These are phyloP conservation scores for Lunasporangiospora selenospora DNA, from an alignment of 192 early-diverging fungal genomes.

Conservation along the genomic window DNA sequence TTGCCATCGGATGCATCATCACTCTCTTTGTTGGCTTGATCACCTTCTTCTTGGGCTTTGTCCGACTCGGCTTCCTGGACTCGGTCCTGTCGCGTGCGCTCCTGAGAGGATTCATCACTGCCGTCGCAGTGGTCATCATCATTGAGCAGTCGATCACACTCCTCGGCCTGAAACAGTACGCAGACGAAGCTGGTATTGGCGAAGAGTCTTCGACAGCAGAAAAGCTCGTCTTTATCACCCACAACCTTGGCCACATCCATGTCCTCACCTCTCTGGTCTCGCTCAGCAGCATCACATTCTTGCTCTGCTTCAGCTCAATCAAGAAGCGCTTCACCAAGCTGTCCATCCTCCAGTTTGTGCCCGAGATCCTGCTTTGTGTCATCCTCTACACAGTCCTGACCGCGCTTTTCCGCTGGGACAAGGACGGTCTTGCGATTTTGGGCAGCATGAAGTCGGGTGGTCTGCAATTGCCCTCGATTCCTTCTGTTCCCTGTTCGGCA, in stretches of 20 bases:
- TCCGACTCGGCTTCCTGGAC: constrained; percentile 98
- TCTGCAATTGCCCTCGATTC: constrained; percentile 66
- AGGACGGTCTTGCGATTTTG: constrained; percentile 77
- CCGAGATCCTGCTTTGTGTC: constrained; percentile 92
- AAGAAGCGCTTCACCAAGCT: constrained; percentile 61
- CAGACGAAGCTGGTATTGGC: constrained; percentile 54
- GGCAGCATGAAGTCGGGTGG: constrained; percentile 74
- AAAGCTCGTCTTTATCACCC: constrained; percentile 72
- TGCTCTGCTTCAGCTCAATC: constrained; percentile 61
- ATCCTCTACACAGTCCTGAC: constrained; percentile 75
- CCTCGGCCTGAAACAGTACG: constrained; percentile 62
- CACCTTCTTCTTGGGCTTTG: constrained; percentile 92
- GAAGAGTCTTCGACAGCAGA: constrained; percentile 83
- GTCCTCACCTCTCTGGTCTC: constrained; percentile 75
- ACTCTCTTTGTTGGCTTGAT: constrained; percentile 91
- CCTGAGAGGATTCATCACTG: constrained; percentile 95
- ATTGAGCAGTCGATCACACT: constrained; percentile 86
- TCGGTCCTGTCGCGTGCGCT: constrained; percentile 93
- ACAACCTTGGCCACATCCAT: constrained; percentile 72
- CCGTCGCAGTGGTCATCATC: constrained; percentile 91
- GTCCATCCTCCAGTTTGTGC: constrained; percentile 76
- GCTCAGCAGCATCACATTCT: constrained; percentile 69
- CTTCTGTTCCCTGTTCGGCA: constrained; percentile 76
- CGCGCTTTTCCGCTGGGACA: constrained; percentile 69
- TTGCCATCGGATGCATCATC: constrained; percentile 75